phyloP scores from a whole-genome alignment of 371 early-diverging fungal genomes.

The Lichtheimia ramosa region DNA sequence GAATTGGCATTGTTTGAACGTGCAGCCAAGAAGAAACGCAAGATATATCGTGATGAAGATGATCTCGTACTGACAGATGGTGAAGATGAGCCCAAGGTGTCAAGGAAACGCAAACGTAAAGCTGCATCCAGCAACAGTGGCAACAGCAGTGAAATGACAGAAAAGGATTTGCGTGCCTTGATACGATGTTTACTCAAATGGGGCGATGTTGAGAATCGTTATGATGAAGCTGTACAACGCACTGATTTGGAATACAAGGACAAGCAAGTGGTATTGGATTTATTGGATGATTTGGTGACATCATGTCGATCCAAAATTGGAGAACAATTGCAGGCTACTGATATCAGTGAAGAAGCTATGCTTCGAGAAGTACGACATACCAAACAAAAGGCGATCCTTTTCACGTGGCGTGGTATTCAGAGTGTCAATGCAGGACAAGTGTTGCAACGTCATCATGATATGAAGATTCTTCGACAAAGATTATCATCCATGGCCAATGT shows the following conservation, averaged over 20 bases:
- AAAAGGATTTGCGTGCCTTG: conserved; percentile 82
- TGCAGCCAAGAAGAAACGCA: conserved; percentile 48
- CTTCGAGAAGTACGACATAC: conserved; percentile 55
- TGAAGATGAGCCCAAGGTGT: conserved; percentile 16
- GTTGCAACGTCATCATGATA: conserved; percentile 62
- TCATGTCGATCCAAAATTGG: conserved; percentile 75
- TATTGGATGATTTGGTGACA: conserved; percentile 62
- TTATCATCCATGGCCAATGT: conserved; percentile 23
- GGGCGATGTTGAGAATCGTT: conserved; percentile 78
- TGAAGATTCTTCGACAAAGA: conserved; percentile 43
- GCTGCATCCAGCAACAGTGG: conserved; percentile 25
- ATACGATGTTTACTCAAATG: conserved; percentile 78
- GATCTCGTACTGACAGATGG: conserved; percentile 22
- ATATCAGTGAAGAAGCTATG: conserved; percentile 43
- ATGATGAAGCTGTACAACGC: conserved; percentile 76
- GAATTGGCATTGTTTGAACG: conserved; percentile 53
- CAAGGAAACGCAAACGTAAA: conserved; percentile 16
- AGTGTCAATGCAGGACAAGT: conserved; percentile 85
- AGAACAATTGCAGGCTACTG: conserved; percentile 37
- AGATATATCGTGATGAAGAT: conserved; percentile 32
- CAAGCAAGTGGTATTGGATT: conserved; percentile 55
- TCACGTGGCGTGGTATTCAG: conserved; percentile 77
- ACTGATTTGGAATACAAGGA: conserved; percentile 78
- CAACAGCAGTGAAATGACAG: conserved; percentile 54
- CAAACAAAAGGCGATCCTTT: conserved; percentile 75